Conservation (phyloP, 208 protist genomes). For the Leishmania braziliensis region DNA sequence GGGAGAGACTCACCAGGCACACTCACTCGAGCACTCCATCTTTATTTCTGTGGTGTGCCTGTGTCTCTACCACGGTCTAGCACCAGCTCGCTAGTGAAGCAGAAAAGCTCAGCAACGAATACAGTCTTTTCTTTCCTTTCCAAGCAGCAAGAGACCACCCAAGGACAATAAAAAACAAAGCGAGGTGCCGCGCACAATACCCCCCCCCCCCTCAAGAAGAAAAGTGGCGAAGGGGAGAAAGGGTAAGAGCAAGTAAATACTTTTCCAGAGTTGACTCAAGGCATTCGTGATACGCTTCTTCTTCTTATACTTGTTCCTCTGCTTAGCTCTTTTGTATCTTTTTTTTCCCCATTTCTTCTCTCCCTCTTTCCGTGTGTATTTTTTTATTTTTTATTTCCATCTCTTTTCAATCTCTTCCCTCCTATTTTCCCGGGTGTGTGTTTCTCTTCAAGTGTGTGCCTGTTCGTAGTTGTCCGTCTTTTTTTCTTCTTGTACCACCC, state of each 20-base stretch:
- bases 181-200: neutral
- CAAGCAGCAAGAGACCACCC: neutral
- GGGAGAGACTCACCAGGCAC: neutral
- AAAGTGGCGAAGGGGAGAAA: neutral
- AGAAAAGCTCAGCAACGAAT: neutral
- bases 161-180: neutral
- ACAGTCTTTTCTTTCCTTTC: neutral
- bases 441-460: neutral
- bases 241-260: neutral
- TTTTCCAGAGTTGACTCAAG: neutral
- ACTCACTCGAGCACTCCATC: neutral
- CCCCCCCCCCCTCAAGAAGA: neutral
- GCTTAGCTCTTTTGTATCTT: neutral
- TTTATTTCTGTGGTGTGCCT: conserved; percentile 8
- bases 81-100: neutral
- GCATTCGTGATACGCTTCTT: neutral
- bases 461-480: neutral
- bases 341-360: neutral
- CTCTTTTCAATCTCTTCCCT: neutral
- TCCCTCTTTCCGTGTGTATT: neutral
- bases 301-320: neutral
- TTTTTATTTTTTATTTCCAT: neutral
- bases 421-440: neutral
- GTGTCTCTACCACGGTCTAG: neutral
- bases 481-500: neutral